Percentiles rank a stretch among this genome's conserved stretches.
These are phyloP conservation scores for Rhizophora mangle DNA, from an alignment of 345 rosid species.

Conservation along the genomic window DNA sequence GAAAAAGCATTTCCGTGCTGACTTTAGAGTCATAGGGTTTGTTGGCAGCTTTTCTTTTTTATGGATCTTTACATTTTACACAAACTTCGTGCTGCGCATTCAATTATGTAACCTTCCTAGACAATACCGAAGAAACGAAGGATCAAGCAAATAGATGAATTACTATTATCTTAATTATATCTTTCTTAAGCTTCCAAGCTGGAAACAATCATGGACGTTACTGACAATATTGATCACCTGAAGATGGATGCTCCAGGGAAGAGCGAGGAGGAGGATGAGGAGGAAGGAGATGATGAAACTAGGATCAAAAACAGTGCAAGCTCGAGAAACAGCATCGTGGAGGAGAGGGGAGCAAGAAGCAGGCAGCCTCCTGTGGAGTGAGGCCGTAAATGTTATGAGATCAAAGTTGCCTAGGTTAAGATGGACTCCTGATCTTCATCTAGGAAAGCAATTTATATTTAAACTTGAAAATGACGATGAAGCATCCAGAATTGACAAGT, in stretches of 20 bases:
- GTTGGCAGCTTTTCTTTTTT: too few species aligned
- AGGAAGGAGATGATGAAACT: slow-evolving; percentile 26
- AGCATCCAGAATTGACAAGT: slow-evolving; percentile 27
- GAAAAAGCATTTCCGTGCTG: too few species aligned
- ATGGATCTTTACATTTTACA: too few species aligned
- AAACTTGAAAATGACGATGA: neutral
- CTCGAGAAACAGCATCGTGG: slow-evolving; percentile 34
- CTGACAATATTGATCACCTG: slow-evolving; percentile 5
- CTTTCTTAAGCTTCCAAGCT: neutral
- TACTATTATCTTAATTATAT: neutral
- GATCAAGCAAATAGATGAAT: slow-evolving; percentile 2
- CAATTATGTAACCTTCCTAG: too few species aligned
- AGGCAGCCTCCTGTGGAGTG: slow-evolving; percentile 26
- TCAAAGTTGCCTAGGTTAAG: slow-evolving; percentile 73
- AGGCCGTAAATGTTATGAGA: slow-evolving; percentile 56
- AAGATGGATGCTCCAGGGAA: slow-evolving; percentile 11
- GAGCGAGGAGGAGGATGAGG: slow-evolving; percentile 13
- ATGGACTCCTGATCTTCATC: slow-evolving; percentile 84
- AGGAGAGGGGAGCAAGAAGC: slow-evolving; percentile 33
- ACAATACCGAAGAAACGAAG: too few species aligned
- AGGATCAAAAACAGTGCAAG: slow-evolving; percentile 31
- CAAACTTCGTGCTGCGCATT: too few species aligned
- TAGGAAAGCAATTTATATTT: slow-evolving; percentile 8
- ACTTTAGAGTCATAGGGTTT: too few species aligned
- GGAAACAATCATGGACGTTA: slow-evolving; percentile 5